These are phyloP conservation scores for Salix exigua DNA, from an alignment of 345 rosid genomes.

Conservation along the genomic window DNA sequence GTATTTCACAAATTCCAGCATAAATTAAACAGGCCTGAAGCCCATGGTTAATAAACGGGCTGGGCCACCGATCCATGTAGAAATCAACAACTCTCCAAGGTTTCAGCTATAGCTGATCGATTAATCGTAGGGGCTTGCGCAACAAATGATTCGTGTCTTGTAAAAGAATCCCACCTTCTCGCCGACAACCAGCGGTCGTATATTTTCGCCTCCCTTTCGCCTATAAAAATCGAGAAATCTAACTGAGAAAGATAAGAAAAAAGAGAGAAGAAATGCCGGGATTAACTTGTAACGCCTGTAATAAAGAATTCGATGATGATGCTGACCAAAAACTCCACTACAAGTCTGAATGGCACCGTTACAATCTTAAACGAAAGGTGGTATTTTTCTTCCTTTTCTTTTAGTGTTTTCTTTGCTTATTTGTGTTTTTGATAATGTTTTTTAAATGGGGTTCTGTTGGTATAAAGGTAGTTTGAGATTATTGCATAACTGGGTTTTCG, in stretches of 20 bases:
- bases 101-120: too few relatives aligned
- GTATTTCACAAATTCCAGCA: too few relatives aligned
- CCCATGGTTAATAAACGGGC: too few relatives aligned
- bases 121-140: background rate
- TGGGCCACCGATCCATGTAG: too few relatives aligned
- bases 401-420: background rate
- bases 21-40: too few relatives aligned
- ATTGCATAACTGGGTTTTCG: background rate
- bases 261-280: slow-evolving; percentile 46
- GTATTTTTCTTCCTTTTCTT: background rate
- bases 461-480: background rate
- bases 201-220: background rate
- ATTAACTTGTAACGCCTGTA: slow-evolving; percentile 88
- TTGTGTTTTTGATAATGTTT: background rate
- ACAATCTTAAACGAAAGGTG: slow-evolving; percentile 98
- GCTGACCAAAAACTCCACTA: slow-evolving; percentile 76
- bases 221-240: background rate
- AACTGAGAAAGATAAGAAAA: background rate
- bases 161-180: background rate
- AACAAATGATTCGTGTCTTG: background rate
- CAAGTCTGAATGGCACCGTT: slow-evolving; percentile 98
- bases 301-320: slow-evolving; percentile 72
- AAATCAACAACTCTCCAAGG: background rate
- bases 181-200: slow-evolving; percentile 10
- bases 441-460: background rate